phyloP scores from a whole-genome alignment of 1,284 basidiomycete species.

The Ustilago nuda region DNA sequence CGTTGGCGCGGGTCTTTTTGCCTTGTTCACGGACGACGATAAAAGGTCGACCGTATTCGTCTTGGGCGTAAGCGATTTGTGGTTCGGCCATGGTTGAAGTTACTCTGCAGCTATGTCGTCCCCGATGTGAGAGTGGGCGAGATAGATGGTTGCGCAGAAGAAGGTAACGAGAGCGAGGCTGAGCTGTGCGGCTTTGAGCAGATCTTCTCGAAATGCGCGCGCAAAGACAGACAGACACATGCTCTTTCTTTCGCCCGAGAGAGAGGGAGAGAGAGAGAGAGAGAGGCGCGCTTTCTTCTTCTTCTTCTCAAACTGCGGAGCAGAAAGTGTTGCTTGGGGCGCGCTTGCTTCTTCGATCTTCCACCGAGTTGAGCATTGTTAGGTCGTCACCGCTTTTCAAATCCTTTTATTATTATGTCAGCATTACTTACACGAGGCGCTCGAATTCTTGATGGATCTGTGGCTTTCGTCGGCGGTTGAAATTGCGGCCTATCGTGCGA shows the following conservation, averaged over 20 bases:
- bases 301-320: not conserved
- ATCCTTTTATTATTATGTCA: not conserved
- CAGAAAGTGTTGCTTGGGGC: slow-evolving; percentile 29
- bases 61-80: slow-evolving; percentile 67
- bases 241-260: slow-evolving; percentile 22
- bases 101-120: slow-evolving; percentile 2
- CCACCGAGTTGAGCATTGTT: slow-evolving; percentile 27
- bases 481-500: slow-evolving; percentile 31
- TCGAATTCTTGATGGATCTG: slow-evolving; percentile 11
- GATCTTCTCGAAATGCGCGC: slow-evolving; percentile 24
- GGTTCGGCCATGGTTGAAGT: slow-evolving; percentile 61
- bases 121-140: slow-evolving; percentile 10
- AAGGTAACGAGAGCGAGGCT: slow-evolving; percentile 2
- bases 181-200: slow-evolving; percentile 11
- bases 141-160: not conserved
- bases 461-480: slow-evolving; percentile 6
- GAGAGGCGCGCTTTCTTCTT: not conserved
- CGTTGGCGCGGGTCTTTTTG: slow-evolving; percentile 93
- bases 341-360: slow-evolving; percentile 44
- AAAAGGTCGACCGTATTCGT: slow-evolving; percentile 92
- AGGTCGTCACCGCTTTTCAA: not conserved
- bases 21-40: slow-evolving; percentile 96
- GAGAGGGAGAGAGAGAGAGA: not conserved
- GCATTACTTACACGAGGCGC: not conserved
- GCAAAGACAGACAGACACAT: not conserved